Evolutionary conservation across 2,329 filamentous ascomycete species (phyloP), one percentile per base, ranked within the genome.

Genomic region (Penicillium sp.): DNA sequence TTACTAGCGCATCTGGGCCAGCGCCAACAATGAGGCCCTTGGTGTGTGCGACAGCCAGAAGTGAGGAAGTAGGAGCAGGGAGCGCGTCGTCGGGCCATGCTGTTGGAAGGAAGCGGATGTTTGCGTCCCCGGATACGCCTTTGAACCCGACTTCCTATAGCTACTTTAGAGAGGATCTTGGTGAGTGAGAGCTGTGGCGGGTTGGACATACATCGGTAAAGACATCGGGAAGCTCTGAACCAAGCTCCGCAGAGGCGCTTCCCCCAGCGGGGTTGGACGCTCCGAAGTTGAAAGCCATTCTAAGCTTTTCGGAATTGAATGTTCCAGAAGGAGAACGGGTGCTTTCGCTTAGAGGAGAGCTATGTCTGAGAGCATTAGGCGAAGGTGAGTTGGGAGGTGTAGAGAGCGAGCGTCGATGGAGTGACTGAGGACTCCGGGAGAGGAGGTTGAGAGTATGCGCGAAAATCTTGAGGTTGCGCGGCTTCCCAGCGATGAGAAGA

Each of bases 21-120:
- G 90, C 94, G 49, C 93, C 94, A 31, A 93, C 93, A 54, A 97
- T 81, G 23, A 99, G 82, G 41, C 91, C 91, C 74, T 86, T 88
- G 60, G 82, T 85, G 33, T 91, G 88, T 54, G 93, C 92, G 64
- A 97, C 84, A 70, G 89, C 89, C 61, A 99, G 81, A 38, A 99
- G 87, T 2, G 91, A 96, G 13, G 91, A 86, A 44, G 89, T 91
- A 5, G 90, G 81, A 2, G 89, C 81, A 33, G 94, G 93, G 25
- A 90, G 81, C 38, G 84, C 79, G 65, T 87, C 80, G 60, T 75
- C 68, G 41, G 89, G 85, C 93, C 93, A 97, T 71, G 88, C 81
- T 21, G 87, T 82, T 17, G 91, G 90, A 42, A 97, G 79, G 25
- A 89, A 79, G 72, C 88, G 89, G 66, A 97, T 77, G 76, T 93